Percentiles rank a stretch among this genome's conserved stretches.
phyloP scores from a whole-genome alignment of 371 early-diverging fungal species.

The Mucor plumbeus region DNA sequence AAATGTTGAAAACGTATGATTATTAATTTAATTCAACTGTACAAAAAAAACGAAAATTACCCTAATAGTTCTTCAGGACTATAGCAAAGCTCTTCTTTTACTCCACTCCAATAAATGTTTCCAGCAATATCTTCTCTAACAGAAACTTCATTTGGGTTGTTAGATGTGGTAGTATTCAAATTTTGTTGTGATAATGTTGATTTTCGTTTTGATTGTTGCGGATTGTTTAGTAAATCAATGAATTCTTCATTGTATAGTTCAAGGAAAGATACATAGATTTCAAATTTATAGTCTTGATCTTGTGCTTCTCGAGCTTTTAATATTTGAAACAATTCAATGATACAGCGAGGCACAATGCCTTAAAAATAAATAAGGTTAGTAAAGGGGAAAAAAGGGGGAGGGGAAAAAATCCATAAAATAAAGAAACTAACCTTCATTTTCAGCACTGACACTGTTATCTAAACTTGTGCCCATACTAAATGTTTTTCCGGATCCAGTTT shows the following conservation, averaged over 20 bases:
- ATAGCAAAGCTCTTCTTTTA: slow-evolving; percentile 75
- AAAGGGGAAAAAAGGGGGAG: slow-evolving; percentile 4
- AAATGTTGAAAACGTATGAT: slow-evolving; percentile 1
- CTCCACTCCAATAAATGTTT: slow-evolving; percentile 85
- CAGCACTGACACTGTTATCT: slow-evolving; percentile 52
- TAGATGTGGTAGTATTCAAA: slow-evolving; percentile 30
- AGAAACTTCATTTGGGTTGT: slow-evolving; percentile 54
- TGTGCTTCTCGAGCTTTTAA: slow-evolving; percentile 44
- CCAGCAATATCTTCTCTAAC: slow-evolving; percentile 92
- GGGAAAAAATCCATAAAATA: not conserved
- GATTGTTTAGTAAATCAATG: slow-evolving; percentile 73
- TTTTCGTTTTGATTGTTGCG: slow-evolving; percentile 28
- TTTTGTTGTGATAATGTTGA: slow-evolving; percentile 2
- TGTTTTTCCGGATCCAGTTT: slow-evolving; percentile 97
- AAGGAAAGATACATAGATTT: slow-evolving; percentile 68
- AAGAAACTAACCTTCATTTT: slow-evolving; percentile 36
- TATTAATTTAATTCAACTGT: not conserved
- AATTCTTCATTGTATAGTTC: slow-evolving; percentile 98
- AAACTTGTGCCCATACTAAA: slow-evolving; percentile 94
- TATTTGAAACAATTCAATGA: slow-evolving; percentile 65
- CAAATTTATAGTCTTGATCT: slow-evolving; percentile 48
- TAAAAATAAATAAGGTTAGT: not conserved
- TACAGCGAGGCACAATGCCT: slow-evolving; percentile 92
- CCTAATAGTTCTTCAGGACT: slow-evolving; percentile 76
- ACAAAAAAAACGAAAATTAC: slow-evolving; percentile 21